Conservation (phyloP, 2,329 filamentous ascomycete species). For the Penicillium sp. region DNA sequence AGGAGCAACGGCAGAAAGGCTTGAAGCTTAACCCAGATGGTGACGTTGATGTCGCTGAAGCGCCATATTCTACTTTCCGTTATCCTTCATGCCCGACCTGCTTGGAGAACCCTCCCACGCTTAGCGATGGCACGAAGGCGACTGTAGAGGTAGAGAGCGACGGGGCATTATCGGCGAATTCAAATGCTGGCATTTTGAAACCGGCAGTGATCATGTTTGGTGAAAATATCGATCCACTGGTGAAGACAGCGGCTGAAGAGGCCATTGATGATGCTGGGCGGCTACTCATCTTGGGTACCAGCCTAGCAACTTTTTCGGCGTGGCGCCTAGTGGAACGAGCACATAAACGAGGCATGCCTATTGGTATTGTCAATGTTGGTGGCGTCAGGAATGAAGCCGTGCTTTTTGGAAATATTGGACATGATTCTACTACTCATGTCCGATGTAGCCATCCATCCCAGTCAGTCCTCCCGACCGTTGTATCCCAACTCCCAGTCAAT, state of each 20-base stretch:
- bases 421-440: conserved; percentile 32
- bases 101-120: conserved; percentile 60
- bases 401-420: conserved; percentile 39
- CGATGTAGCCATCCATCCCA: conserved; percentile 47
- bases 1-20: conserved; percentile 65
- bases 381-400: conserved; percentile 48
- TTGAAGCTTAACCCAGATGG: conserved; percentile 89
- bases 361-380: conserved; percentile 79
- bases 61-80: conserved; percentile 83
- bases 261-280: conserved; percentile 74
- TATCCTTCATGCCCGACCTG: conserved; percentile 89
- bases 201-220: conserved; percentile 97
- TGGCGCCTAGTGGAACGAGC: conserved; percentile 86
- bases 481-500: conserved; percentile 28
- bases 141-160: conserved; percentile 71
- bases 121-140: conserved; percentile 56
- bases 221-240: conserved; percentile 70
- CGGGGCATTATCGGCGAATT: conserved; percentile 70
- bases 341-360: conserved; percentile 76
- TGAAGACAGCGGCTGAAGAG: conserved; percentile 75
- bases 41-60: conserved; percentile 84
- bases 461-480: conserved; percentile 43
- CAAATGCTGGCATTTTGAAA: conserved; percentile 78
- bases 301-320: conserved; percentile 90
- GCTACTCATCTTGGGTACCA: conserved; percentile 81